These are phyloP conservation scores for Eucalyptus regnans DNA, from an alignment of 345 rosid species.

Conservation along the genomic window DNA sequence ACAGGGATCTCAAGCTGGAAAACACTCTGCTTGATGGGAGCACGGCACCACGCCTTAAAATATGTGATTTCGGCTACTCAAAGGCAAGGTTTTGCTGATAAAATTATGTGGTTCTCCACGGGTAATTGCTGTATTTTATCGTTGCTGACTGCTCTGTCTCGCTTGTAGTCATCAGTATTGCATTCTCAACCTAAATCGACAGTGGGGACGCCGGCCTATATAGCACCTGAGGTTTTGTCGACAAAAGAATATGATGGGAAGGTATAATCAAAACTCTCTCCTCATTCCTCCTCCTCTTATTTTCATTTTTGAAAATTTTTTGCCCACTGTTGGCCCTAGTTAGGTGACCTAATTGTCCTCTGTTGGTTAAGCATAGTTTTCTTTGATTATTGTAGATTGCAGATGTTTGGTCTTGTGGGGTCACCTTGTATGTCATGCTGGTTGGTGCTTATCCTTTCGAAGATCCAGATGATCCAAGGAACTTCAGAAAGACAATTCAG, in stretches of 20 bases:
- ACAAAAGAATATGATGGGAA: slow-evolving; percentile 80
- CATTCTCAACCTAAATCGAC: slow-evolving; percentile 96
- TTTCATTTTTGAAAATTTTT: background rate
- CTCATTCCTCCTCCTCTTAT: background rate
- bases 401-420: slow-evolving; percentile 92
- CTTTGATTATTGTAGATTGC: slow-evolving; percentile 31
- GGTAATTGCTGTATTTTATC: background rate
- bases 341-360: background rate
- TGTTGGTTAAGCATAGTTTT: background rate
- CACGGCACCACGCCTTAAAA: slow-evolving; percentile 65
- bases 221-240: slow-evolving; percentile 77
- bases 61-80: slow-evolving; percentile 86
- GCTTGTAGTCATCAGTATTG: slow-evolving; percentile 54
- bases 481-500: slow-evolving; percentile 70
- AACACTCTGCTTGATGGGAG: slow-evolving; percentile 85
- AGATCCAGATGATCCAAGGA: slow-evolving; percentile 70
- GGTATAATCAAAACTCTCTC: slow-evolving; percentile 14
- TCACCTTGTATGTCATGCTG: slow-evolving; percentile 75
- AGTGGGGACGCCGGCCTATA: slow-evolving; percentile 92
- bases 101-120: background rate
- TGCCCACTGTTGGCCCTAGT: background rate
- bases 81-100: slow-evolving; percentile 24
- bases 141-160: background rate
- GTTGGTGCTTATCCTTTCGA: slow-evolving; percentile 87
- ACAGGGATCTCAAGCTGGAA: slow-evolving; percentile 89